A percentile compares a stretch with the other conserved stretches of the same genome.
Evolutionary conservation across 1,284 basidiomycete genomes (phyloP).

Genomic region (Microbotryomycetes sp.): DNA sequence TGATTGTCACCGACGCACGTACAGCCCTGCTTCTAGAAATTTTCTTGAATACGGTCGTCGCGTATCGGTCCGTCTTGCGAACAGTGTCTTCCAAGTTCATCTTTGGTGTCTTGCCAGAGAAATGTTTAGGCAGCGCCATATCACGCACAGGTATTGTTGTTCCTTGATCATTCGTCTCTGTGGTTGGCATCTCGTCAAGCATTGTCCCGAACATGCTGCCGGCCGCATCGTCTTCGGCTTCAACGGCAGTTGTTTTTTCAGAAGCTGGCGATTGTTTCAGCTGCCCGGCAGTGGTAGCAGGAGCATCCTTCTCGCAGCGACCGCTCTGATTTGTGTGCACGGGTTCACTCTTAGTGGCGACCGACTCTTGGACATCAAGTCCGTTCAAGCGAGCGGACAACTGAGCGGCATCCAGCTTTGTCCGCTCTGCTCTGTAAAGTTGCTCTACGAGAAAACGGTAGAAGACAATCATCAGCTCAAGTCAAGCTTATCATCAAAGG

Average conservation of each 20-base stretch:
- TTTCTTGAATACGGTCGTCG: conserved; percentile 58
- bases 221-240: conserved; percentile 35
- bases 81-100: conserved; percentile 61
- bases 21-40: conserved; percentile 60
- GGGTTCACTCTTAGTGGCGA: too few relatives aligned
- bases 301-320: too few relatives aligned
- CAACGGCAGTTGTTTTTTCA: conserved; percentile 1
- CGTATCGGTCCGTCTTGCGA: conserved; percentile 58
- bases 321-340: too few relatives aligned
- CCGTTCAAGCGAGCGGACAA: conserved; percentile 55
- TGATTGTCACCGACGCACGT: conserved; percentile 61
- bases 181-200: conserved; percentile 61
- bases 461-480: not conserved
- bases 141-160: conserved; percentile 59
- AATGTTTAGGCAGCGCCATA: conserved; percentile 73
- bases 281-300: too few relatives aligned
- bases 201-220: conserved; percentile 61
- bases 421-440: conserved; percentile 54
- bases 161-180: conserved; percentile 48
- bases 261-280: not conserved
- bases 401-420: conserved; percentile 50
- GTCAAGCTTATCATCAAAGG: not conserved
- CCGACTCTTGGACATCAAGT: not conserved
- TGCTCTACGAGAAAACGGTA: conserved; percentile 45
- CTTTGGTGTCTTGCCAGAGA: conserved; percentile 64